phyloP scores from a whole-genome alignment of 768 basidiomycete genomes.

The Rhodotorula diobovata region DNA sequence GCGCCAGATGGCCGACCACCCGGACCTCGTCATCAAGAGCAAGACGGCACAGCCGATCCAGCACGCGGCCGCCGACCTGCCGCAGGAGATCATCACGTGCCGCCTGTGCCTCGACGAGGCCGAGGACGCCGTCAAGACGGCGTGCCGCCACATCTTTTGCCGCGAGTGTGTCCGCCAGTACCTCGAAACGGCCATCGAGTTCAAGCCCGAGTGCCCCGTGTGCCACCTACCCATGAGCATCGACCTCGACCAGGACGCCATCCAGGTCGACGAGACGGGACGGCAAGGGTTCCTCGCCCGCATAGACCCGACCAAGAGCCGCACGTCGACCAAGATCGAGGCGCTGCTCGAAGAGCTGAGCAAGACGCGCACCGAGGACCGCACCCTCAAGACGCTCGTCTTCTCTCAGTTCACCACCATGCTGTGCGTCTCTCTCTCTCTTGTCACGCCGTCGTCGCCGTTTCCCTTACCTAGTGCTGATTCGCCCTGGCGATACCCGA shows the following conservation, averaged over 20 bases:
- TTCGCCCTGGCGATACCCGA: not conserved
- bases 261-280: slow-evolving; percentile 69
- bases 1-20: slow-evolving; percentile 57
- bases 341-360: slow-evolving; percentile 88
- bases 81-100: slow-evolving; percentile 52
- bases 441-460: too few relatives aligned
- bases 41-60: slow-evolving; percentile 63
- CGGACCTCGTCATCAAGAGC: slow-evolving; percentile 84
- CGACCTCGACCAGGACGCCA: slow-evolving; percentile 86
- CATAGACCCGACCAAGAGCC: slow-evolving; percentile 80
- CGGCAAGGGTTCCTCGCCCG: slow-evolving; percentile 92
- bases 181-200: slow-evolving; percentile 66
- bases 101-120: slow-evolving; percentile 94
- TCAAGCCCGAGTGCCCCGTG: slow-evolving; percentile 88
- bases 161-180: slow-evolving; percentile 94
- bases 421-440: slow-evolving; percentile 46
- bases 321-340: slow-evolving; percentile 95
- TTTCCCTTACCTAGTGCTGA: not conserved
- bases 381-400: slow-evolving; percentile 91
- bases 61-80: slow-evolving; percentile 59
- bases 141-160: slow-evolving; percentile 81
- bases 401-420: slow-evolving; percentile 95
- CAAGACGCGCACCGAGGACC: slow-evolving; percentile 73
- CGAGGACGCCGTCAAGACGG: slow-evolving; percentile 92
- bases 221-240: slow-evolving; percentile 90